Evolutionary conservation across 306 rosid species (phyloP).

Genomic region (Cucurbita maxima): DNA sequence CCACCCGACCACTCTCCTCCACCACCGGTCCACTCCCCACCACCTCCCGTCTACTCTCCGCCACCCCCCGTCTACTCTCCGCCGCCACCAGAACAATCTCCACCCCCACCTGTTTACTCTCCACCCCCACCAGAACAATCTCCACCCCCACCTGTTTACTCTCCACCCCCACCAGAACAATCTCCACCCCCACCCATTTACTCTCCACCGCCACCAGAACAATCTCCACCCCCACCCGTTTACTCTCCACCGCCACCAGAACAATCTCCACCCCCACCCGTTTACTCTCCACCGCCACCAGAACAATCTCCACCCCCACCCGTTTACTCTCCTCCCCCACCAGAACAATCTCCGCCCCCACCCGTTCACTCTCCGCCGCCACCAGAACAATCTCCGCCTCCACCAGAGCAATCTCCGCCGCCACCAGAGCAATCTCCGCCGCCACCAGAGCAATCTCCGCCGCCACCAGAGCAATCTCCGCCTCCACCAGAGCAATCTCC

Average conservation of each 20-base stretch:
- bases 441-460: neutral
- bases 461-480: neutral
- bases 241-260: neutral
- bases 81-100: neutral
- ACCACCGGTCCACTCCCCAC: neutral
- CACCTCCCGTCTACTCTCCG: neutral
- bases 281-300: neutral
- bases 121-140: neutral
- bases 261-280: neutral
- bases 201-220: too few relatives aligned
- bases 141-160: neutral
- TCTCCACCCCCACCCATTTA: neutral
- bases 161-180: neutral
- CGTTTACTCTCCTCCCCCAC: neutral
- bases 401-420: neutral
- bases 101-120: neutral
- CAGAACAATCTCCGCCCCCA: neutral
- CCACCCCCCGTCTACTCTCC: neutral
- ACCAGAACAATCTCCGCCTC: neutral
- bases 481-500: neutral
- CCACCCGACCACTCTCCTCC: neutral
- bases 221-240: neutral
- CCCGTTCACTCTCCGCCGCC: accelerated
- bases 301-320: neutral
- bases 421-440: neutral